A percentile compares a stretch with the other conserved stretches of the same genome.
Evolutionary conservation across 176 grass and related monocot genomes (phyloP).

Genomic region (Aegilops umbellulata): DNA sequence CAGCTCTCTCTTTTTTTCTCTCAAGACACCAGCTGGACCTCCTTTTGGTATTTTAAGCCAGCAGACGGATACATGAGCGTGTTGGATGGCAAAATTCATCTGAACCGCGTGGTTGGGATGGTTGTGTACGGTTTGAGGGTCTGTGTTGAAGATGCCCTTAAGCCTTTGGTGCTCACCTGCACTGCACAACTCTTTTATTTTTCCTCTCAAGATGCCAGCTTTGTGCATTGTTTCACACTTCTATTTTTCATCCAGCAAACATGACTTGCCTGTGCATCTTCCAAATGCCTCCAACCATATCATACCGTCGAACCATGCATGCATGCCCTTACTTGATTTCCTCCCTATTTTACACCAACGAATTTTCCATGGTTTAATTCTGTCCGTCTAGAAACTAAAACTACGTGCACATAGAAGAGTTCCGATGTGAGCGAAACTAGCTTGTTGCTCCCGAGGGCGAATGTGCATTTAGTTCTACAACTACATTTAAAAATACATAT

Average conservation of each 20-base stretch:
- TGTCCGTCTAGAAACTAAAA: background rate
- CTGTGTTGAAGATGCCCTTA: too few species aligned
- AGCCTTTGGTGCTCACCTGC: background rate
- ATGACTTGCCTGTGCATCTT: background rate
- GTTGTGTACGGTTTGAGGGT: too few species aligned
- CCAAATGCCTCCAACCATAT: background rate
- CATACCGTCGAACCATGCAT: background rate
- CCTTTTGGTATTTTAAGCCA: too few species aligned
- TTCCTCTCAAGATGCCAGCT: background rate
- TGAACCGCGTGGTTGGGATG: rapidly evolving
- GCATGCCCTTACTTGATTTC: background rate
- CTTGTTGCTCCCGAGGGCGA: background rate
- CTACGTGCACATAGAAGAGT: background rate
- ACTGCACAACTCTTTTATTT: background rate
- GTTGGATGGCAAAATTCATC: too few species aligned
- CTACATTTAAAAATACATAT: background rate
- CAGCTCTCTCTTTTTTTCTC: too few species aligned
- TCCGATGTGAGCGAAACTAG: background rate
- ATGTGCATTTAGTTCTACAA: background rate
- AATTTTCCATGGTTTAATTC: background rate
- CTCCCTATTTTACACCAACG: background rate
- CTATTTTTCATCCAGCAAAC: background rate
- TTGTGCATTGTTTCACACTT: slow-evolving; percentile 17
- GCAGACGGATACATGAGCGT: too few species aligned
- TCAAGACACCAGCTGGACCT: too few species aligned